phyloP scores from a whole-genome alignment of 352 stramenopile genomes.

The Phytophthora litchii region DNA sequence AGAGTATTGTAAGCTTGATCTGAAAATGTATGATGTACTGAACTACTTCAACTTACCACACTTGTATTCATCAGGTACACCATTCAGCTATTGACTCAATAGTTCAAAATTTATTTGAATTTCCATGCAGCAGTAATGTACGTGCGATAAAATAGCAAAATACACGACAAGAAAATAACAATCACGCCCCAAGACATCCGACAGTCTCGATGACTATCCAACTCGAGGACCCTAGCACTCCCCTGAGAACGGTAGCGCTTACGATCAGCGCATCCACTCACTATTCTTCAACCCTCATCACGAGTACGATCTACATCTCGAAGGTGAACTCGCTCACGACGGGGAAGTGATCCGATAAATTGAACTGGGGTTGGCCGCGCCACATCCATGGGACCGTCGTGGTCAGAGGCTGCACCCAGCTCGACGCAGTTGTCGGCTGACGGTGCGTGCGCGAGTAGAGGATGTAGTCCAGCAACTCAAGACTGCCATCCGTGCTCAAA shows the following conservation, averaged over 20 bases:
- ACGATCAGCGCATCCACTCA: slow-evolving; percentile 15
- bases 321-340: slow-evolving; percentile 76
- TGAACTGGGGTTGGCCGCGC: slow-evolving; percentile 64
- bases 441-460: slow-evolving; percentile 63
- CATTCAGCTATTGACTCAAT: too few species aligned
- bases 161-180: slow-evolving; percentile 34
- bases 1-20: too few species aligned
- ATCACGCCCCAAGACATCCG: slow-evolving; percentile 8
- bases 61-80: too few species aligned
- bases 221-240: neutral
- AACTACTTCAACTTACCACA: too few species aligned
- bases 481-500: slow-evolving; percentile 72
- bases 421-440: slow-evolving; percentile 55
- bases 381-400: slow-evolving; percentile 60
- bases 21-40: too few species aligned
- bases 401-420: slow-evolving; percentile 68
- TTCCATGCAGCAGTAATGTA: slow-evolving; percentile 25
- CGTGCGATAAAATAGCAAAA: slow-evolving; percentile 40
- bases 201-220: slow-evolving; percentile 5
- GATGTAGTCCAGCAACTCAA: slow-evolving; percentile 80
- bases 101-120: slow-evolving; percentile 21
- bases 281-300: neutral
- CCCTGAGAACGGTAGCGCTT: slow-evolving; percentile 8
- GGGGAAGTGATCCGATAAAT: slow-evolving; percentile 82
- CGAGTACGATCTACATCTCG: slow-evolving; percentile 54